Base-by-base conservation (phyloP, 2,329 filamentous ascomycete species). In the Kalmusia sp. region DNA sequence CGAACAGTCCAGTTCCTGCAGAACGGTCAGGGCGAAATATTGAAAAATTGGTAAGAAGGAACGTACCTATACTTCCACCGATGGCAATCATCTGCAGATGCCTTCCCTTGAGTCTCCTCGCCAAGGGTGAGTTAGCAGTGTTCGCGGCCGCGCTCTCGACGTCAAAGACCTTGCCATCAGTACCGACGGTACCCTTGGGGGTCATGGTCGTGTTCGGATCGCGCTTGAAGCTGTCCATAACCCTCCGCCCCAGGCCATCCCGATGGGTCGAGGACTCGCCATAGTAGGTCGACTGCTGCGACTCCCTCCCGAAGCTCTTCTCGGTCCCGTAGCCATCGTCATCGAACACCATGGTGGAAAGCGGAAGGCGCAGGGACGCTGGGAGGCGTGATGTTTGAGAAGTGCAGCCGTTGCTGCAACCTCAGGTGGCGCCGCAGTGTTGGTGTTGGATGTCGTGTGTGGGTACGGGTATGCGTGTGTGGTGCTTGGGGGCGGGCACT, bases 1-100 rank as follows among this genome's bases (percentile, higher is more conserved):
- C 91, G 71, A 96, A 96, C 2, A 97, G 80, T 59, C 93, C 92
- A 51, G 74, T 74, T 50, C 72, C 72, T 73, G 52, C 15, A 28
- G 12, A 22, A 30, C 34, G 21, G 49, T 67, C 54, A 71, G 63
- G 41, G 54, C 30, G 25, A 19, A 21, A 39, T 52, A 43, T 40
- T 17, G 30, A 21, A 59, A 28, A 41, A 35, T 24, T 27, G 28
- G n/a, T 48, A 51, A 34, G 40, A 4, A 17, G 33, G 12, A 34
- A 37, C 65, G 43, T 70, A 68, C 77, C 77, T 66, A 96, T 96
- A 9, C 90, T 93, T 37, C 93, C 93, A 64, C 92, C 92, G 62
- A 97, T 96, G 12, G 93, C 93, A 80, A 97, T 97, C 93, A 97
- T 97, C 79, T 97, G 93, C 70, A 97, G 72, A 79, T 98, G 93